Percentiles rank a stretch among this genome's conserved stretches.
Conservation (phyloP, 2,329 filamentous ascomycete genomes). For the Paradendryphiella salina region DNA sequence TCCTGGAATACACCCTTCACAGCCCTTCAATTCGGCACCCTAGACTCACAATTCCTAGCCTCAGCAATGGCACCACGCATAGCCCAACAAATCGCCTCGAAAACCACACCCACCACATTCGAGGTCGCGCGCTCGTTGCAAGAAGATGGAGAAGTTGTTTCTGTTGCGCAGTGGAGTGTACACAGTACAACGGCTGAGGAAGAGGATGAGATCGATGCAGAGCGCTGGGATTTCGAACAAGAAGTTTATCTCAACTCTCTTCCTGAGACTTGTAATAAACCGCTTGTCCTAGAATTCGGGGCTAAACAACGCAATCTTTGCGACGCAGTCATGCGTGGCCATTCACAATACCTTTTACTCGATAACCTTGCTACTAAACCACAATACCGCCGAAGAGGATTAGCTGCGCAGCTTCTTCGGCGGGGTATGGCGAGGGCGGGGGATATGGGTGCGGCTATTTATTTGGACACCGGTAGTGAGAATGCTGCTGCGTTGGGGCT, state of each 20-base stretch:
- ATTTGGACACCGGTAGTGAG: conserved; percentile 34
- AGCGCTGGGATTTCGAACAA: conserved; percentile 31
- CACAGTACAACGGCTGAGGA: conserved; percentile 7
- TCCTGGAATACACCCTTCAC: conserved; percentile 37
- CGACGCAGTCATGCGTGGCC: conserved; percentile 14
- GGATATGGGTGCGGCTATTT: conserved; percentile 20
- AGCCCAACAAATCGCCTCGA: conserved; percentile 17
- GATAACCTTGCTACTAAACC: conserved; percentile 38
- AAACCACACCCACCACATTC: conserved; percentile 9
- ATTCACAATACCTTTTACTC: conserved; percentile 22
- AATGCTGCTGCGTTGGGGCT: conserved; percentile 26
- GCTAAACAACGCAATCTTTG: conserved; percentile 19
- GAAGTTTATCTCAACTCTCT: conserved; percentile 25
- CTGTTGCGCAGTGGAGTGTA: conserved; percentile 36
- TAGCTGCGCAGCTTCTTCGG: conserved; percentile 28
- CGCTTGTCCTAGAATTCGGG: conserved; percentile 31
- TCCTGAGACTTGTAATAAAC: conserved; percentile 31
- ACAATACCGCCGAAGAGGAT: conserved; percentile 26
- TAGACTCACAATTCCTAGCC: conserved; percentile 22
- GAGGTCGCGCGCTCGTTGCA: conserved; percentile 19
- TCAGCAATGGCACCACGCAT: conserved; percentile 30
- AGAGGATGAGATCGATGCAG: conserved; percentile 25
- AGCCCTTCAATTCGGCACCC: conserved; percentile 32
- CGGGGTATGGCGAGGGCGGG: conserved; percentile 25
- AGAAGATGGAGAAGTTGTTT: conserved; percentile 13